These are phyloP conservation scores for Astrephomene gubernaculifera DNA, from an alignment of 139 green algal species.

Conservation along the genomic window DNA sequence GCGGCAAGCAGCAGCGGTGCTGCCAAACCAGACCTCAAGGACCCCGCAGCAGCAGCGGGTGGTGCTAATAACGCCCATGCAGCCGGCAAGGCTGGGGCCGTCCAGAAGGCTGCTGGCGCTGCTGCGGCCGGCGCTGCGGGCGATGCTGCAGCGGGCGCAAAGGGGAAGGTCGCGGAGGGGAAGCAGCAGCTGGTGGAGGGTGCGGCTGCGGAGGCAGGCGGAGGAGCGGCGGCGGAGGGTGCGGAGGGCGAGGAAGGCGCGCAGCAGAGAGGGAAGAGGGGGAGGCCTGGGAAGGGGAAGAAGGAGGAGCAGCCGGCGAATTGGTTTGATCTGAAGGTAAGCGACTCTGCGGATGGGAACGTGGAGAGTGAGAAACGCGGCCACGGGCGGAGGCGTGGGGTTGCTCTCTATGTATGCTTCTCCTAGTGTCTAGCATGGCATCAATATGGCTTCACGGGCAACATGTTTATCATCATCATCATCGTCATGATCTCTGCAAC, in stretches of 20 bases:
- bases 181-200: not conserved
- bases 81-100: not conserved
- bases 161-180: not conserved
- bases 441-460: too few relatives aligned
- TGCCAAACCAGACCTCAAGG: too few relatives aligned
- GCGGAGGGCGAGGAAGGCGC: not conserved
- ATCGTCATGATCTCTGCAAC: too few relatives aligned
- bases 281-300: constrained; percentile 20
- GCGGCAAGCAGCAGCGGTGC: constrained; percentile 13
- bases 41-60: too few relatives aligned
- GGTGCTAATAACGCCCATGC: not conserved
- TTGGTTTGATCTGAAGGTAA: constrained; percentile 88
- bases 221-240: not conserved
- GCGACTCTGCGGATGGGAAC: too few relatives aligned
- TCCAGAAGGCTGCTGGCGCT: not conserved
- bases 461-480: too few relatives aligned
- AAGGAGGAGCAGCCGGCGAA: constrained; percentile 39
- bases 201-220: not conserved
- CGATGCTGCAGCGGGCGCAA: not conserved
- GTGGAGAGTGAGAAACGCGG: too few relatives aligned
- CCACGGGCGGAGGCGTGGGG: too few relatives aligned
- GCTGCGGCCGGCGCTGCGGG: not conserved
- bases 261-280: constrained; percentile 15
- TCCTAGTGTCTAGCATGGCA: too few relatives aligned
- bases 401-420: too few relatives aligned